Evolutionary conservation across 352 stramenopile genomes (phyloP), one percentile per base, ranked within the genome.

Genomic region (Nothophytophthora sp.): DNA sequence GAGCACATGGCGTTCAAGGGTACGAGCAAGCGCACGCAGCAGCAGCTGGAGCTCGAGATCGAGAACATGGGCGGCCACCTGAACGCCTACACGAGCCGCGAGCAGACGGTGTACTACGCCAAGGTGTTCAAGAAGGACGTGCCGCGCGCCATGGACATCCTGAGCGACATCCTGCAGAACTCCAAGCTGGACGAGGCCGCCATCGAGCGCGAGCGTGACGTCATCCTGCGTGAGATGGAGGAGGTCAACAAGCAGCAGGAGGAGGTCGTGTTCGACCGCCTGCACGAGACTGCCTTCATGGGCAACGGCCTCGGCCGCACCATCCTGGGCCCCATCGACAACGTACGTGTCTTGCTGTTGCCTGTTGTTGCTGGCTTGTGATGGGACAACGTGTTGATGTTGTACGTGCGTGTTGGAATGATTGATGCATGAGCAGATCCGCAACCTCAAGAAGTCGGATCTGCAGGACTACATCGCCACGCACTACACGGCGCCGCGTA

Each of bases 1-100:
- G 98, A 99, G 86, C 98, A 99, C 85, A 99, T 99, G 96, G 94
- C 96, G 37, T 99, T 99, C 85, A 99, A 99, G 81, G 98, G 98
- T 61, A 99, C 98, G 28, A 69, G 69, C 27, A 97, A 96, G 61
- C 84, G 98, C 51, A 99, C 92, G 37, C 97, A 99, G 81, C 91
- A 98, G 68, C 80, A 98, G 68, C 85, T 99, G n/a, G 98, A 99
- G 81, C 81, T 99, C 38, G 93, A 99, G 75, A 99, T 99, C 63
- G 98, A 99, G 86, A 99, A 99, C 83, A 99, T 99, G 96, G 98
- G 98, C 52, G 97, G 95, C 59, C 97, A 99, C 85, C 80, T 99
- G 38, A 98, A 99, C 73, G 97, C 97, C 6, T 99, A 99, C 80
- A 99, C 98, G 46, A 98, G 82, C 61, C 87, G 97, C 44, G 98